Base-by-base conservation (phyloP, 108 stramenopile species). In the Seminavis robusta region DNA sequence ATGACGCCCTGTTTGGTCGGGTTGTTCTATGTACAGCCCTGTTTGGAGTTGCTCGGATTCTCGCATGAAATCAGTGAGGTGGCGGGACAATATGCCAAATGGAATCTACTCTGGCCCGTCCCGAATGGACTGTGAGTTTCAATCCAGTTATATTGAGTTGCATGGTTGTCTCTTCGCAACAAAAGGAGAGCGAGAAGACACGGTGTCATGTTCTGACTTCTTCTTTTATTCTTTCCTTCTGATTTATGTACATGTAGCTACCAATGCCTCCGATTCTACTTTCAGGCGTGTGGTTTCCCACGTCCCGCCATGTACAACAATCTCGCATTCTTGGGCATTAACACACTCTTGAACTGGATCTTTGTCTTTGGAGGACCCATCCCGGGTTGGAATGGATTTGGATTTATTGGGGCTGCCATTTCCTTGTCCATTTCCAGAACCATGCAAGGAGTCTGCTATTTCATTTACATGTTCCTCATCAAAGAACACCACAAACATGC, bases 361-460 rank as follows among this genome's bases (percentile, higher is more conserved):
- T 76, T 76, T 66, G 74, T 76, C 41, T 76, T 76, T 63, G 74
- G 74, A 10, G 74, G 74, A 30, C 74, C 74, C 1, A 63, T 71
- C 21, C 38, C 7, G 16, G 42, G 45, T 9, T 76, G 69, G 69
- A 66, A 61, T 8, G 74, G 74, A 26, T 44, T 71, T 10, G 74
- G 74, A n/a, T 76, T 76, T 52, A 56, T 76, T 53, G 74, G 74
- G 9, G 74, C 74, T n/a, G 74, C 74, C 53, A 71, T 76, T 61
- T 71, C 69, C 20, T 33, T 76, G 3, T 63, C 61, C 19, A 70
- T 76, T 33, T 71, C 69, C 17, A 28, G 69, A 19, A 71, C 74
- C n/a, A 55, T 53, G 55, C 73, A 74, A 58, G 34, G 61, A 11
- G 73, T 74, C 15, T 38, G 36, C 20, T 74, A 74, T 45, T 74